Conservation (phyloP, 176 grass and related monocot genomes). For the Avena sativa region DNA sequence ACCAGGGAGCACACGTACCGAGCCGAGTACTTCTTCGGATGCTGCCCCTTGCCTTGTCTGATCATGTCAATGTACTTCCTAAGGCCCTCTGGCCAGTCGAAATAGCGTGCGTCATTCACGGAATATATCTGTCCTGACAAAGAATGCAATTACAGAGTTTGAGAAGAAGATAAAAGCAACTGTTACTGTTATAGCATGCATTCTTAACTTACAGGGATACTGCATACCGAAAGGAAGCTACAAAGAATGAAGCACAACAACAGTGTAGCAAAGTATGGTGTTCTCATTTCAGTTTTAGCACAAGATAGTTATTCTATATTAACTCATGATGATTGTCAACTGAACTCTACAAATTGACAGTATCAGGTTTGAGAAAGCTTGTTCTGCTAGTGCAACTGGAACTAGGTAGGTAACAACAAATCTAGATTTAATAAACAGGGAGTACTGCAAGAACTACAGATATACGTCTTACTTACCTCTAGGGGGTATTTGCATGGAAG, state of each 20-base stretch:
- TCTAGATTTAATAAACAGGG: background rate
- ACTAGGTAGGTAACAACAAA: background rate
- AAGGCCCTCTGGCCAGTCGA: slow-evolving; percentile 92
- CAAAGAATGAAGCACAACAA: background rate
- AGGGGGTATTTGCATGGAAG: slow-evolving; percentile 70
- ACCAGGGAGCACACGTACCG: slow-evolving; percentile 90
- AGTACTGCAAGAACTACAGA: background rate
- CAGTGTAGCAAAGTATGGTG: background rate
- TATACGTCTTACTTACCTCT: slow-evolving; percentile 58
- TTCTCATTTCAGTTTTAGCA: background rate
- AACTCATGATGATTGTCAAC: background rate
- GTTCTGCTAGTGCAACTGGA: background rate
- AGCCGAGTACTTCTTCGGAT: slow-evolving; percentile 93
- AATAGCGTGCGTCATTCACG: slow-evolving; percentile 91
- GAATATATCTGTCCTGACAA: slow-evolving; percentile 95
- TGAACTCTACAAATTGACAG: background rate
- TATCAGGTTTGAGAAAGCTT: background rate
- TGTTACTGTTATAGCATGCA: background rate
- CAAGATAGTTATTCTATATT: background rate
- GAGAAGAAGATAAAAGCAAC: slow-evolving; percentile 7
- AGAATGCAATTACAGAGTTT: slow-evolving; percentile 21
- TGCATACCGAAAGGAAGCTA: background rate
- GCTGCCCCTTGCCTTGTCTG: slow-evolving; percentile 87
- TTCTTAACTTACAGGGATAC: background rate
- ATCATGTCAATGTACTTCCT: slow-evolving; percentile 88